phyloP scores from a whole-genome alignment of 2,329 filamentous ascomycete species.

The Monilinia laxa region DNA sequence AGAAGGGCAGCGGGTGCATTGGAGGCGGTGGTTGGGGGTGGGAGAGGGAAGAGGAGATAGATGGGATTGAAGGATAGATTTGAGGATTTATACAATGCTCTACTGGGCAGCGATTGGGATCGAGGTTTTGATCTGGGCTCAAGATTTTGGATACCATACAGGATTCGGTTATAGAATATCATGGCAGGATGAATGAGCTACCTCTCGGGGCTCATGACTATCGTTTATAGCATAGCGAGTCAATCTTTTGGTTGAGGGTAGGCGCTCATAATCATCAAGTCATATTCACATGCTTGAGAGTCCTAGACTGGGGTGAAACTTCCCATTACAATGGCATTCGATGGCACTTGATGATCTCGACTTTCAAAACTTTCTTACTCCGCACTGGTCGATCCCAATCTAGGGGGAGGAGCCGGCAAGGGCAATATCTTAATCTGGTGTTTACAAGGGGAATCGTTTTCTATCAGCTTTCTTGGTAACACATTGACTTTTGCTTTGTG shows the following conservation, averaged over 20 bases:
- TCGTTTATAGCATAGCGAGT: constrained; percentile 13
- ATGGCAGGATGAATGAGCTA: constrained; percentile 11
- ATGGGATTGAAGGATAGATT: not conserved
- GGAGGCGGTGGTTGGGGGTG: constrained; percentile 48
- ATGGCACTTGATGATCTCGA: not conserved
- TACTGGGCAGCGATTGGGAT: not conserved
- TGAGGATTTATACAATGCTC: not conserved
- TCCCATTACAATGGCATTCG: not conserved
- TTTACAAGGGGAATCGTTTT: too few species aligned
- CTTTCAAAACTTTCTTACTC: not conserved
- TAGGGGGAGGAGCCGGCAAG: too few species aligned
- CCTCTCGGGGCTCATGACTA: constrained; percentile 3
- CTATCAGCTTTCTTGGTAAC: too few species aligned
- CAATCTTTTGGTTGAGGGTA: not conserved
- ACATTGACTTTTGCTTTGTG: too few species aligned
- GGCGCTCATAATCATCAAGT: not conserved
- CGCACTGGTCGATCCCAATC: not conserved
- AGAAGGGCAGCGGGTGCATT: constrained; percentile 54
- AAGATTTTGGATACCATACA: constrained; percentile 1
- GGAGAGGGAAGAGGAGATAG: constrained; percentile 33
- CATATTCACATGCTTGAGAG: not conserved
- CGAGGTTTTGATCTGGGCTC: not conserved
- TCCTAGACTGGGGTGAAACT: not conserved
- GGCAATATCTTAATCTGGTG: too few species aligned
- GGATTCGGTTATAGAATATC: constrained; percentile 7